phyloP scores from a whole-genome alignment of 371 early-diverging fungal genomes.

The Mucor irregularis region DNA sequence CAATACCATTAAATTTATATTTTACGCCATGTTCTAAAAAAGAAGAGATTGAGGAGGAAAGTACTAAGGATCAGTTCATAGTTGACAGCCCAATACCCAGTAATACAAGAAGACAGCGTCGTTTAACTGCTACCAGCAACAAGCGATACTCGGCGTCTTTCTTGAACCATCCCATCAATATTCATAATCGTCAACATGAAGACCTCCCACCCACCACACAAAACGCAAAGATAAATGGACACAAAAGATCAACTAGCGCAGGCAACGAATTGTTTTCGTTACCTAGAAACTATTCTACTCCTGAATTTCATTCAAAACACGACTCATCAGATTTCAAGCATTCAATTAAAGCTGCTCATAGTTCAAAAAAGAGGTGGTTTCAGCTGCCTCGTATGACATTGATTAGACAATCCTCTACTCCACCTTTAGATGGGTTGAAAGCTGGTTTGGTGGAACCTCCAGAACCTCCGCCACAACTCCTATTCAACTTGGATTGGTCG shows the following conservation, averaged over 20 bases:
- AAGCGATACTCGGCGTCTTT: constrained; percentile 6
- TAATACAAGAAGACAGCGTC: too few species aligned
- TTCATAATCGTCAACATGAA: not conserved
- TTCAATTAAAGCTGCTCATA: too few species aligned
- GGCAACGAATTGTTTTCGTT: not conserved
- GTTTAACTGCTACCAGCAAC: too few species aligned
- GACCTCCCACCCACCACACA: not conserved
- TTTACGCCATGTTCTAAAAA: not conserved
- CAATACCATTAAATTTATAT: too few species aligned
- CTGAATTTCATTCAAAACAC: not conserved
- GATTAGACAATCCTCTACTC: constrained; percentile 13
- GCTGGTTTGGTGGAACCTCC: constrained; percentile 22
- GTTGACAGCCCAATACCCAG: too few species aligned
- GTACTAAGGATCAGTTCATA: too few species aligned
- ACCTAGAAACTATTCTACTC: not conserved
- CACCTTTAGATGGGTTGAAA: constrained; percentile 10
- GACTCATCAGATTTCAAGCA: not conserved
- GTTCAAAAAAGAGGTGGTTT: constrained; percentile 18
- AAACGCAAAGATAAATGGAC: not conserved
- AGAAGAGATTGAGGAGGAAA: too few species aligned
- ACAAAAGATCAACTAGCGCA: constrained; percentile 6
- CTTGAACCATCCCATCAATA: not conserved
- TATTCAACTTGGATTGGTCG: constrained; percentile 19
- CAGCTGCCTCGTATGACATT: constrained; percentile 11
- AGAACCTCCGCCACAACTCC: constrained; percentile 24